phyloP scores from a whole-genome alignment of 1,139 yeast genomes.

The Sugiyamaella novakii region DNA sequence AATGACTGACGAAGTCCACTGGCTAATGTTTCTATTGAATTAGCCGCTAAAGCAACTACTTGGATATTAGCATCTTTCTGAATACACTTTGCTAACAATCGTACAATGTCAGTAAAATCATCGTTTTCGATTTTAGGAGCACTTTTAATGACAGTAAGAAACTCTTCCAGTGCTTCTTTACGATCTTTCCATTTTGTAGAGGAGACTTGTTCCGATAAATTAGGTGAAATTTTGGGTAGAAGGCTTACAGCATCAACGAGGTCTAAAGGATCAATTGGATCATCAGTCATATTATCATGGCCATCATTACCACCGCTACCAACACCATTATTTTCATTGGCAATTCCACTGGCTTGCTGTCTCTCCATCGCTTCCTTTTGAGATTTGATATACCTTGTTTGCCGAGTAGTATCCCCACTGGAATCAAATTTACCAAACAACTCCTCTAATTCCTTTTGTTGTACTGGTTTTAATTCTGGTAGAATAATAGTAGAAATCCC shows the following conservation, averaged over 20 bases:
- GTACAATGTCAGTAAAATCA: conserved; percentile 67
- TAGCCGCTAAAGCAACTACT: conserved; percentile 81
- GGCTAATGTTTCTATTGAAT: conserved; percentile 63
- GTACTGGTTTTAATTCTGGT: conserved; percentile 82
- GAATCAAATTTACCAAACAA: conserved; percentile 58
- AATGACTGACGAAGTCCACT: conserved; percentile 64
- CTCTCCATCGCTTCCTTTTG: conserved; percentile 49
- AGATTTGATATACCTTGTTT: conserved; percentile 57
- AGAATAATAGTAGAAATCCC: conserved; percentile 62
- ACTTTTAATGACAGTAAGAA: conserved; percentile 50
- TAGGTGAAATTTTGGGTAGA: conserved; percentile 63
- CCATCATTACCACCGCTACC: conserved; percentile 31
- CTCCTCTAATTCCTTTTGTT: conserved; percentile 78
- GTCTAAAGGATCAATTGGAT: conserved; percentile 55
- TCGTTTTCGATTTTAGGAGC: conserved; percentile 55
- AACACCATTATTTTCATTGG: conserved; percentile 36
- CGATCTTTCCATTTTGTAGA: conserved; percentile 90
- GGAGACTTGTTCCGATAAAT: conserved; percentile 56
- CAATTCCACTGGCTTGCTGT: conserved; percentile 29
- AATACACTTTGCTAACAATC: conserved; percentile 68
- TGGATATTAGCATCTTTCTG: conserved; percentile 83
- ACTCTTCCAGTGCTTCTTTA: conserved; percentile 79
- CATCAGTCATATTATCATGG: conserved; percentile 34
- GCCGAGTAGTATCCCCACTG: conserved; percentile 57
- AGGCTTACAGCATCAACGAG: conserved; percentile 62